phyloP scores from a whole-genome alignment of 768 basidiomycete genomes.

The Boletus vinaceobasis region DNA sequence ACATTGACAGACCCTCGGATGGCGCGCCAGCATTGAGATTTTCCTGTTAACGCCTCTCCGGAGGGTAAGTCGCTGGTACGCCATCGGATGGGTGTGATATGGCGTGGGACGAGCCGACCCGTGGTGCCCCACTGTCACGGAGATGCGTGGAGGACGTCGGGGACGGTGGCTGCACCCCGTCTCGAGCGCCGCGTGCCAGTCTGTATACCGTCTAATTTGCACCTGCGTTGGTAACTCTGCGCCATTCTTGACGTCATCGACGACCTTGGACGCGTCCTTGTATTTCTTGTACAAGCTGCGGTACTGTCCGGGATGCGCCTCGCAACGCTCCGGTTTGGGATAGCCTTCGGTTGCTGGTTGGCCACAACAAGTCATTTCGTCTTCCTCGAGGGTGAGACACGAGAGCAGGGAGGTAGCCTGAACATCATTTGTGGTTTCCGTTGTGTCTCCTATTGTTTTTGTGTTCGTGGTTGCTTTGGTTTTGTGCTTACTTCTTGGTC shows the following conservation, averaged over 20 bases:
- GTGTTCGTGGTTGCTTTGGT: not conserved
- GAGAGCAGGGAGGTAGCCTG: not conserved
- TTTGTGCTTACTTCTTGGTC: constrained; percentile 9
- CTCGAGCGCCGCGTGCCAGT: constrained; percentile 13
- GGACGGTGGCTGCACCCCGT: too few species aligned
- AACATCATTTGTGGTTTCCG: too few species aligned
- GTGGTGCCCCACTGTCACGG: too few species aligned
- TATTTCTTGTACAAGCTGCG: constrained; percentile 22
- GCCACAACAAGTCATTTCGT: constrained; percentile 26
- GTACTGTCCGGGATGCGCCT: constrained; percentile 27
- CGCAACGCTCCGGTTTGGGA: constrained; percentile 18
- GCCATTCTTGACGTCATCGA: constrained; percentile 17
- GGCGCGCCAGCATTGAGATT: too few species aligned
- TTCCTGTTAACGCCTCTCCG: too few species aligned
- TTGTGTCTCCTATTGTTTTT: not conserved
- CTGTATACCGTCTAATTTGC: constrained; percentile 10
- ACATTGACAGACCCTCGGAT: too few species aligned
- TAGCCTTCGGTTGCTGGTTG: constrained; percentile 20
- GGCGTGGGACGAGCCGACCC: too few species aligned
- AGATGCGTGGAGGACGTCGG: too few species aligned
- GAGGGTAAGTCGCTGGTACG: too few species aligned
- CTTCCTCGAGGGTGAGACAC: constrained; percentile 23
- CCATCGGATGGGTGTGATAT: too few species aligned
- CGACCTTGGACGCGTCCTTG: constrained; percentile 26
- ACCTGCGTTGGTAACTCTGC: constrained; percentile 16